Evolutionary conservation across 1,139 yeast species (phyloP), one percentile per base, ranked within the genome.

Genomic region (Eremothecium gossypii): DNA sequence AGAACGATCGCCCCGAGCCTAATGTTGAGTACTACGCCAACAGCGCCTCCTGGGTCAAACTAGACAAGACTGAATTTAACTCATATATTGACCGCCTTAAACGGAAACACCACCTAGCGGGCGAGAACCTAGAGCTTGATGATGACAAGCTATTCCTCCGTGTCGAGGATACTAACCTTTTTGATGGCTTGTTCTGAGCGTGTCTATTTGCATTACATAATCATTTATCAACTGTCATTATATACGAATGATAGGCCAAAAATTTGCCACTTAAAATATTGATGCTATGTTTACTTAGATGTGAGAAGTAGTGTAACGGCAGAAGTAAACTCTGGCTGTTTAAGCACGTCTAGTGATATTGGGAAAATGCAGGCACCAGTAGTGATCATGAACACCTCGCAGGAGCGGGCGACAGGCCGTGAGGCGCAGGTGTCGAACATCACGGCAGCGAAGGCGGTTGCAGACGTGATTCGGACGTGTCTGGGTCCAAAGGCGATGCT

Each of bases 401-500:
- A 89, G 49, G 95, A 87, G 64, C 82, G 98, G 63, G 95, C 93
- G 60, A 80, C 89, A 33, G 98, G 98, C 39, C 87, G 97, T 55
- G 91, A 89, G 65, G 98, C 99, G 2, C 99, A 93, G 68, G 74
- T 85, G 47, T 85, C 96, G 49, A 93, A 93, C 60, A 91, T 93
- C 66, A 86, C 96, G 7, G 98, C 99, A 2, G 99, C 99, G 27
- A 93, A 93, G 64, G 96, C 98, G 41, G 96, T 89, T 38, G 94
- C 96, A 0, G 97, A 91, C 64, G 89, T 93, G 58, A 87, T 93
- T 55, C 76, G 98, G 64, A 91, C 98, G 27, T 93, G 98, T 73
- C 73, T 91, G 47, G 99, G 99, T n/a, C 99, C 99, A 41, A 89
- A 89, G 65, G 98, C 98, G 37, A 91, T 91, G 98, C 76, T 91